Conservation (phyloP, 139 green algal species). For the Mychonastes homosphaera region DNA sequence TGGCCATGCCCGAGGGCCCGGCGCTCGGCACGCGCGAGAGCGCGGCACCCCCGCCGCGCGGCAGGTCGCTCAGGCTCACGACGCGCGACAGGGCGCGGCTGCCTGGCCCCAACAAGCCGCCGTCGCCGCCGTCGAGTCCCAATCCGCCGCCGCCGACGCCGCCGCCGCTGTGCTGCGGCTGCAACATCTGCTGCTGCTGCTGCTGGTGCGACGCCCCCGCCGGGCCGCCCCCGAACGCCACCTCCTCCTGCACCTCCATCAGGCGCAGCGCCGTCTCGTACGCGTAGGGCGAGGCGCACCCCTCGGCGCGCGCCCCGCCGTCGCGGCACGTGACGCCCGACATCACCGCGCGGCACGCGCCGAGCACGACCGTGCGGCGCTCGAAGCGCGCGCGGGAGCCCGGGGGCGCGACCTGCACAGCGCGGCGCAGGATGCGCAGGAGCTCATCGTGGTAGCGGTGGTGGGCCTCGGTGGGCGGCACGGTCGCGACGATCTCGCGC, state of each 20-base stretch:
- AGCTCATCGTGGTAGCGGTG: constrained; percentile 50
- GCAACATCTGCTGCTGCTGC: too few relatives aligned
- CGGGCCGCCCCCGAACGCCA: neutral
- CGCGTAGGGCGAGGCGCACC: constrained; percentile 45
- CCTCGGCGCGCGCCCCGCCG: neutral
- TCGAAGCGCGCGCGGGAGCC: constrained; percentile 24
- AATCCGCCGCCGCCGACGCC: neutral
- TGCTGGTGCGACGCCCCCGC: neutral
- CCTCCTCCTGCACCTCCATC: constrained; percentile 35
- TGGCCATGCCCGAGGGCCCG: neutral
- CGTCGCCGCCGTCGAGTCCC: neutral
- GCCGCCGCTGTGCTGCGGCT: neutral
- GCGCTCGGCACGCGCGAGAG: neutral
- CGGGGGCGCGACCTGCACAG: constrained; percentile 18
- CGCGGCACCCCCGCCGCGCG: neutral
- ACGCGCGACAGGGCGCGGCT: neutral
- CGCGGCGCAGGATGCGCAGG: constrained; percentile 30
- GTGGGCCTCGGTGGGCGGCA: constrained; percentile 27
- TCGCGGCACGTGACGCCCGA: constrained; percentile 16
- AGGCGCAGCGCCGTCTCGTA: constrained; percentile 67
- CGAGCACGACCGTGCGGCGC: constrained; percentile 25
- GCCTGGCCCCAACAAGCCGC: neutral
- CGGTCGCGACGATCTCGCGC: constrained; percentile 28
- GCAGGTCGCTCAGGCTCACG: neutral
- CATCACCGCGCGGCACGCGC: constrained; percentile 19